Percentiles rank a stretch among this genome's conserved stretches.
phyloP scores from a whole-genome alignment of 2,329 filamentous ascomycete species.

The Aspergillus puulaauensis region DNA sequence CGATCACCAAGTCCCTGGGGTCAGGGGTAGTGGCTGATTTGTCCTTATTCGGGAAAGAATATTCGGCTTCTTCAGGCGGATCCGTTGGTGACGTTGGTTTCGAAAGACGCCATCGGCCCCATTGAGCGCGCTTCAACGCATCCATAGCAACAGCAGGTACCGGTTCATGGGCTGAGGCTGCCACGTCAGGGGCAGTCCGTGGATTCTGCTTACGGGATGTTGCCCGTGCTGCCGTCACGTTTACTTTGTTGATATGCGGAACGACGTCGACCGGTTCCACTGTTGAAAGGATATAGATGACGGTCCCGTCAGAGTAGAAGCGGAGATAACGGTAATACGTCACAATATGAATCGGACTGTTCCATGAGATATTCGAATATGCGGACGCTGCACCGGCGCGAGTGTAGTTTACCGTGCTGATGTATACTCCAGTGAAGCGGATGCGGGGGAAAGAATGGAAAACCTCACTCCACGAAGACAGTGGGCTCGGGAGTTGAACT shows the following conservation, averaged over 20 bases:
- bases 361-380: slow-evolving; percentile 70
- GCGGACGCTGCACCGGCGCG: slow-evolving; percentile 73
- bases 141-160: slow-evolving; percentile 43
- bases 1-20: slow-evolving; percentile 68
- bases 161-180: slow-evolving; percentile 32
- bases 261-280: slow-evolving; percentile 84
- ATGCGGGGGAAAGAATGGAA: slow-evolving; percentile 81
- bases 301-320: slow-evolving; percentile 87
- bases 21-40: slow-evolving; percentile 25
- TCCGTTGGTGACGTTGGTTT: slow-evolving; percentile 42
- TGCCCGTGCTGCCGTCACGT: slow-evolving; percentile 49
- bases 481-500: slow-evolving; percentile 34
- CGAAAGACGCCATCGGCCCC: slow-evolving; percentile 66
- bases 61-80: slow-evolving; percentile 14
- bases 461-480: slow-evolving; percentile 63
- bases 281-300: slow-evolving; percentile 77
- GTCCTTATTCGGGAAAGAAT: slow-evolving; percentile 17
- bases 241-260: slow-evolving; percentile 73
- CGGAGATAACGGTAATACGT: slow-evolving; percentile 97
- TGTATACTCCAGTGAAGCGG: slow-evolving; percentile 94
- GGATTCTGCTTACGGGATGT: slow-evolving; percentile 33
- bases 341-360: slow-evolving; percentile 84
- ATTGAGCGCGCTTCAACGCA: slow-evolving; percentile 68
- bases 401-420: slow-evolving; percentile 93
- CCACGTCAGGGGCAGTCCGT: slow-evolving; percentile 43